Percentiles rank a stretch among this genome's conserved stretches.
These are phyloP conservation scores for Colletotrichum graminicola DNA, from an alignment of 2,329 filamentous ascomycete genomes.

Conservation along the genomic window DNA sequence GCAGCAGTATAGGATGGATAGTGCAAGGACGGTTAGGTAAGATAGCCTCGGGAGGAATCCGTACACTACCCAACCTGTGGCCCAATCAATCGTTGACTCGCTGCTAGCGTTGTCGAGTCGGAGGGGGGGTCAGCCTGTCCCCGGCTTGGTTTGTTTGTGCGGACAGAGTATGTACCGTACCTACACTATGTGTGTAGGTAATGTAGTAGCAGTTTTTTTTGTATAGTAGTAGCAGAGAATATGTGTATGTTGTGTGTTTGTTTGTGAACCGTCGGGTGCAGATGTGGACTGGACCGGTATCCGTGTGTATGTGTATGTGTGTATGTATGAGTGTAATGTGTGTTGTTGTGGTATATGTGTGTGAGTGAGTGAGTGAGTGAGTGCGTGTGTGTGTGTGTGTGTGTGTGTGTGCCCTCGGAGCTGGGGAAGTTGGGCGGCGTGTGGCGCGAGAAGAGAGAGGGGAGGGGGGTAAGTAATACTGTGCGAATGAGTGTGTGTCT, in stretches of 20 bases:
- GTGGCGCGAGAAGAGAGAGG: background rate
- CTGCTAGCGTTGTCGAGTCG: background rate
- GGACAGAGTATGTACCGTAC: too few relatives aligned
- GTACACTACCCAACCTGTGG: too few relatives aligned
- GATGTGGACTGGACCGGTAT: background rate
- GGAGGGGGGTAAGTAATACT: background rate
- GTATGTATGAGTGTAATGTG: too few relatives aligned
- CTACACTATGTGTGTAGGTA: too few relatives aligned
- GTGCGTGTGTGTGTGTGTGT: too few relatives aligned
- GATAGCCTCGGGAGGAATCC: background rate
- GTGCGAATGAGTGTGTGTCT: background rate
- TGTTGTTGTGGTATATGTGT: too few relatives aligned
- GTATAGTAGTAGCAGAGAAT: background rate
- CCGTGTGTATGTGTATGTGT: background rate
- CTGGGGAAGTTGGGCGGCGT: background rate
- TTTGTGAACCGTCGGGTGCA: background rate
- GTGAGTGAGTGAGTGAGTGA: background rate
- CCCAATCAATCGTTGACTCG: constrained; percentile 14
- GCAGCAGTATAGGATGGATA: background rate
- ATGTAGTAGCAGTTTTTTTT: too few relatives aligned
- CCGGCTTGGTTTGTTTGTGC: too few relatives aligned
- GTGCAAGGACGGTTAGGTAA: constrained; percentile 22
- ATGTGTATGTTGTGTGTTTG: background rate
- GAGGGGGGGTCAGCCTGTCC: background rate
- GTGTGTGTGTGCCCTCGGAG: constrained; percentile 5